phyloP scores from a whole-genome alignment of 768 basidiomycete genomes.

The Tricholoma bakamatsutake region DNA sequence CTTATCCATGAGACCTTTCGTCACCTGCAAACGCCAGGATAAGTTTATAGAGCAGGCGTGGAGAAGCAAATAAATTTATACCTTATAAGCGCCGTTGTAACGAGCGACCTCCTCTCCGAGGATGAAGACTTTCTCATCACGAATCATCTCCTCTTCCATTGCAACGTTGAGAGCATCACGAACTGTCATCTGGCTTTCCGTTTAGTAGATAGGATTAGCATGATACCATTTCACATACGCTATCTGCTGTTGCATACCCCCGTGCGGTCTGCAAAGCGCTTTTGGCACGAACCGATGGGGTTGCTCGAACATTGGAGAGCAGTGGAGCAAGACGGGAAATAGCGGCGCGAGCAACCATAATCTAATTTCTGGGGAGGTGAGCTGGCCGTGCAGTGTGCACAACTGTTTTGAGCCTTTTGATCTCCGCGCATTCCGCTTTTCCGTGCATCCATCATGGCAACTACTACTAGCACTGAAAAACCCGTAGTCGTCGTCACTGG shows the following conservation, averaged over 20 bases:
- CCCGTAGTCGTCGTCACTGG: conserved; percentile 79
- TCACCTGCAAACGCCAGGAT: conserved; percentile 54
- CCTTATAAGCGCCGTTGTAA: conserved; percentile 98
- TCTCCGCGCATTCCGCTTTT: conserved; percentile 1
- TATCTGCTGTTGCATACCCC: conserved; percentile 56
- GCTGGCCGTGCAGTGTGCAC: conserved; percentile 1
- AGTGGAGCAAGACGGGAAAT: conserved; percentile 60
- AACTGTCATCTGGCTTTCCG: conserved; percentile 76
- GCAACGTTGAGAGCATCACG: conserved; percentile 96
- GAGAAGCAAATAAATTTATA: conserved; percentile 22
- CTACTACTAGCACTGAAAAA: conserved; percentile 15
- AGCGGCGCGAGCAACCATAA: conserved; percentile 60
- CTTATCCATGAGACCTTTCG: conserved; percentile 98
- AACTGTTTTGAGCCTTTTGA: neutral
- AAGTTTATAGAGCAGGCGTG: conserved; percentile 1
- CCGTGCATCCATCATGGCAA: too few relatives aligned
- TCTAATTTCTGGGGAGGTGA: conserved; percentile 2
- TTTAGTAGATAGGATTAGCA: conserved; percentile 7
- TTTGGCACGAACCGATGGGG: conserved; percentile 36
- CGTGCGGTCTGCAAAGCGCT: conserved; percentile 41
- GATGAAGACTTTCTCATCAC: conserved; percentile 92
- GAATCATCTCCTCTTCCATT: conserved; percentile 99
- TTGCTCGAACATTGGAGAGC: conserved; percentile 44
- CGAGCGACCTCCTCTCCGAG: conserved; percentile 97
- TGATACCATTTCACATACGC: conserved; percentile 24